phyloP scores from a whole-genome alignment of 192 early-diverging fungal genomes.

The Entophlyctis helioformis region DNA sequence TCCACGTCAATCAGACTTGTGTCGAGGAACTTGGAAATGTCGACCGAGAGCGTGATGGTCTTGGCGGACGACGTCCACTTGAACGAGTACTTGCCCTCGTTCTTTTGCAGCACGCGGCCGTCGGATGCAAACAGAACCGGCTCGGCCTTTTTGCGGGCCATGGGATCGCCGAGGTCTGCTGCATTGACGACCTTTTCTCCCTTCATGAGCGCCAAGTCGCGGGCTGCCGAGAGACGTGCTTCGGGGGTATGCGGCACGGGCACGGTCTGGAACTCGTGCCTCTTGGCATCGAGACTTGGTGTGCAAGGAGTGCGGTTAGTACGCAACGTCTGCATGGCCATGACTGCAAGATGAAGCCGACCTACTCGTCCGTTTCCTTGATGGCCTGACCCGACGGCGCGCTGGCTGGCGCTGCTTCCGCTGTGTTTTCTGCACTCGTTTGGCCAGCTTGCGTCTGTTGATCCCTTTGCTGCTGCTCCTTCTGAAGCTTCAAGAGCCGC shows the following conservation, averaged over 20 bases:
- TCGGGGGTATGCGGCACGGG: slow-evolving; percentile 33
- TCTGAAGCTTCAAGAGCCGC: slow-evolving; percentile 13
- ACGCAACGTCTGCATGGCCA: too few relatives aligned
- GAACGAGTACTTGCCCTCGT: slow-evolving; percentile 42
- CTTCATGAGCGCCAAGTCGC: slow-evolving; percentile 30
- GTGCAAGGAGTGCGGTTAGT: too few relatives aligned
- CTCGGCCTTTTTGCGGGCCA: neutral
- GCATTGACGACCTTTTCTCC: slow-evolving; percentile 5
- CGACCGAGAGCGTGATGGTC: slow-evolving; percentile 22
- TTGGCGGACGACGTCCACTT: slow-evolving; percentile 9
- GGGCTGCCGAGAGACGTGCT: slow-evolving; percentile 34
- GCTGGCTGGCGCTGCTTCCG: too few relatives aligned
- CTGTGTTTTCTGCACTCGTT: too few relatives aligned
- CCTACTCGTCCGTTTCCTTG: too few relatives aligned
- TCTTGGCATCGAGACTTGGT: slow-evolving; percentile 16
- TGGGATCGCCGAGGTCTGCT: slow-evolving; percentile 3
- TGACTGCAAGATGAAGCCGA: too few relatives aligned
- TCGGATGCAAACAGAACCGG: slow-evolving; percentile 12
- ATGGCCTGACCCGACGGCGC: too few relatives aligned
- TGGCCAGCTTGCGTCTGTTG: too few relatives aligned
- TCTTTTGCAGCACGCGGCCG: slow-evolving; percentile 37
- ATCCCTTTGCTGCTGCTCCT: too few relatives aligned
- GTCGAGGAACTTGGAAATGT: slow-evolving; percentile 39
- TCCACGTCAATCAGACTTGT: slow-evolving; percentile 39
- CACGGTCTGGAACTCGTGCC: slow-evolving; percentile 28